Evolutionary conservation across 257 asterid species (phyloP).

Genomic region (Capsicum baccatum): DNA sequence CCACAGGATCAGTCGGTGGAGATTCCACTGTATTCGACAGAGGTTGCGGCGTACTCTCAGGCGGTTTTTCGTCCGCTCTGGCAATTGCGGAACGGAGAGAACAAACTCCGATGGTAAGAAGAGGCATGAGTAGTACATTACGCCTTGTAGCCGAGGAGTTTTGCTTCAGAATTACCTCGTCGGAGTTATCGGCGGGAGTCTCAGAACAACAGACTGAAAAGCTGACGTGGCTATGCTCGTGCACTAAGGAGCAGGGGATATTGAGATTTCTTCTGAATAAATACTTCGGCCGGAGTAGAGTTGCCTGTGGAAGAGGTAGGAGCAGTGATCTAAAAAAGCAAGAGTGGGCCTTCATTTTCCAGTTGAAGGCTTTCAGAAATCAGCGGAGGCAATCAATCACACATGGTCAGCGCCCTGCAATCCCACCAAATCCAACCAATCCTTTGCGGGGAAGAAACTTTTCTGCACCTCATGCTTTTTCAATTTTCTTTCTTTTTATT

Average conservation of each 20-base stretch:
- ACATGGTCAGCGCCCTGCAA: slow-evolving; percentile 27
- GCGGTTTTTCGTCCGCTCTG: slow-evolving; percentile 66
- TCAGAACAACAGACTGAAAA: slow-evolving; percentile 41
- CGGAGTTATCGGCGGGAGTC: slow-evolving; percentile 38
- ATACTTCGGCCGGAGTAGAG: slow-evolving; percentile 25
- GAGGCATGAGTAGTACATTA: slow-evolving; percentile 58
- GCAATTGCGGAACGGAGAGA: slow-evolving; percentile 65
- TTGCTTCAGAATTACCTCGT: slow-evolving; percentile 12
- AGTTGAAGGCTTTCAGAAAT: not conserved
- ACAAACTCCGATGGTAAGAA: slow-evolving; percentile 64
- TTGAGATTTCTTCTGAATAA: not conserved
- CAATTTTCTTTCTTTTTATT: not conserved
- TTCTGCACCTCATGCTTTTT: not conserved
- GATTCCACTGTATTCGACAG: slow-evolving; percentile 33
- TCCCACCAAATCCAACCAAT: slow-evolving; percentile 15
- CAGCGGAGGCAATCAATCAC: not conserved
- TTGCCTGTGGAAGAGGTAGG: not conserved
- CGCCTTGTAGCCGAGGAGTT: slow-evolving; percentile 49
- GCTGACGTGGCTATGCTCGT: slow-evolving; percentile 46
- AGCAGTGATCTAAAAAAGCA: slow-evolving; percentile 26
- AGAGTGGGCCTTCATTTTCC: slow-evolving; percentile 45
- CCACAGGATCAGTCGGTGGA: slow-evolving; percentile 25
- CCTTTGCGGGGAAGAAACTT: not conserved
- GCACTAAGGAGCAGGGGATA: slow-evolving; percentile 34
- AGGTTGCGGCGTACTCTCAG: slow-evolving; percentile 33